A percentile compares a stretch with the other conserved stretches of the same genome.
Evolutionary conservation across 2,329 filamentous ascomycete genomes (phyloP).

Genomic region (Fusarium floridanum): DNA sequence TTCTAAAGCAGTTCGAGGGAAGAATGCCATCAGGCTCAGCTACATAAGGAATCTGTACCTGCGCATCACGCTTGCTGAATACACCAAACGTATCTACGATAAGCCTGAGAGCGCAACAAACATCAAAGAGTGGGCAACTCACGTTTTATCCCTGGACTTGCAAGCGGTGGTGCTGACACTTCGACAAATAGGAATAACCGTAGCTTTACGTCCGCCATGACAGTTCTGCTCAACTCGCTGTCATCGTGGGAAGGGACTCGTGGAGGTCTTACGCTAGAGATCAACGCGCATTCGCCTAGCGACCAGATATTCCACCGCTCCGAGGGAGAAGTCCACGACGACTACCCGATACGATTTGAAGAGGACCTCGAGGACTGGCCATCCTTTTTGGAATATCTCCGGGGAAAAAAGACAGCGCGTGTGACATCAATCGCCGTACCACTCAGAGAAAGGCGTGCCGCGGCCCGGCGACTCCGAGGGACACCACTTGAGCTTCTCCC

Average conservation of each 20-base stretch:
- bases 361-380: conserved; percentile 9
- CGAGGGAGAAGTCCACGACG: conserved; percentile 6
- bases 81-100: neutral
- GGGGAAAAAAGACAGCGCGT: neutral
- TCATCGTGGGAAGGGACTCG: conserved; percentile 22
- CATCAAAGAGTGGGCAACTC: conserved; percentile 1
- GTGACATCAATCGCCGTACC: neutral
- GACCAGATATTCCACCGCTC: conserved; percentile 3
- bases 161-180: neutral
- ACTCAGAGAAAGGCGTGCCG: neutral
- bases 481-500: conserved; percentile 20
- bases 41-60: conserved; percentile 20
- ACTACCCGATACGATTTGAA: conserved; percentile 22
- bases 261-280: conserved; percentile 29
- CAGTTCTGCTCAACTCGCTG: conserved; percentile 15
- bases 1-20: neutral
- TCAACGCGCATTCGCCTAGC: conserved; percentile 26
- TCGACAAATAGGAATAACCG: conserved; percentile 19
- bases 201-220: conserved; percentile 21
- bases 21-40: conserved; percentile 4
- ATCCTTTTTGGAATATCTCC: neutral
- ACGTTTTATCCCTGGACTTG: neutral
- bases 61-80: conserved; percentile 10
- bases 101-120: conserved; percentile 12
- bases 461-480: conserved; percentile 12